Conservation (phyloP, 805 yeast genomes). For the Metschnikowia lachancei region DNA sequence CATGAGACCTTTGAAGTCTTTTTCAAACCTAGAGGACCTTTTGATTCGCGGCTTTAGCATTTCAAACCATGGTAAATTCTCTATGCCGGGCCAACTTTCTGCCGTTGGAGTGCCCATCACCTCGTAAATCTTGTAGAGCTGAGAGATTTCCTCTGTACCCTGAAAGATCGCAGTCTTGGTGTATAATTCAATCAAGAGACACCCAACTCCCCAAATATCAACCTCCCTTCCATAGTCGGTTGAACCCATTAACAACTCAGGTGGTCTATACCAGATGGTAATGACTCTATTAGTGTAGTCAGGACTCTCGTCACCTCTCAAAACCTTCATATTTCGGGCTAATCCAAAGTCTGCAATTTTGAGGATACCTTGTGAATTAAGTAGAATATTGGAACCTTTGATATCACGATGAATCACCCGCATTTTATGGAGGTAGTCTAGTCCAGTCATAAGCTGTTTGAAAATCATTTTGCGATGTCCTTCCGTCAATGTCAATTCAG, state of each 20-base stretch:
- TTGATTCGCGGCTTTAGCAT: slow-evolving; percentile 61
- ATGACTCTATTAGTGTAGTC: slow-evolving; percentile 95
- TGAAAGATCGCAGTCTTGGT: slow-evolving; percentile 74
- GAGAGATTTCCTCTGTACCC: slow-evolving; percentile 86
- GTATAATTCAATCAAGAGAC: slow-evolving; percentile 80
- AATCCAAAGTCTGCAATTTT: slow-evolving; percentile 82
- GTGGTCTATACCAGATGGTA: slow-evolving; percentile 97
- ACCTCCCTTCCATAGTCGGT: slow-evolving; percentile 88
- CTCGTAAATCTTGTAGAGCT: slow-evolving; percentile 70
- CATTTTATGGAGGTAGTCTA: slow-evolving; percentile 64
- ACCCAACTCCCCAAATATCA: slow-evolving; percentile 97
- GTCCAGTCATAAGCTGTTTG: slow-evolving; percentile 64
- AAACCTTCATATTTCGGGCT: slow-evolving; percentile 69
- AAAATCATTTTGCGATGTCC: slow-evolving; percentile 67
- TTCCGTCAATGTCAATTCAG: slow-evolving; percentile 57
- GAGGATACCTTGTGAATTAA: slow-evolving; percentile 59
- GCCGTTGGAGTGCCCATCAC: slow-evolving; percentile 83
- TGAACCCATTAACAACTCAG: slow-evolving; percentile 86
- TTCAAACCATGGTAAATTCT: slow-evolving; percentile 88
- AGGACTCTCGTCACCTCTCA: slow-evolving; percentile 51
- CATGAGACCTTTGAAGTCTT: slow-evolving; percentile 38
- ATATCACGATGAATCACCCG: slow-evolving; percentile 77
- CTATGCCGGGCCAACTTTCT: slow-evolving; percentile 75
- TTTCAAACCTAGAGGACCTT: slow-evolving; percentile 29
- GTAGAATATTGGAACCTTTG: slow-evolving; percentile 73